These are phyloP conservation scores for Colletotrichum falcatum DNA, from an alignment of 2,329 filamentous ascomycete species.

Conservation along the genomic window DNA sequence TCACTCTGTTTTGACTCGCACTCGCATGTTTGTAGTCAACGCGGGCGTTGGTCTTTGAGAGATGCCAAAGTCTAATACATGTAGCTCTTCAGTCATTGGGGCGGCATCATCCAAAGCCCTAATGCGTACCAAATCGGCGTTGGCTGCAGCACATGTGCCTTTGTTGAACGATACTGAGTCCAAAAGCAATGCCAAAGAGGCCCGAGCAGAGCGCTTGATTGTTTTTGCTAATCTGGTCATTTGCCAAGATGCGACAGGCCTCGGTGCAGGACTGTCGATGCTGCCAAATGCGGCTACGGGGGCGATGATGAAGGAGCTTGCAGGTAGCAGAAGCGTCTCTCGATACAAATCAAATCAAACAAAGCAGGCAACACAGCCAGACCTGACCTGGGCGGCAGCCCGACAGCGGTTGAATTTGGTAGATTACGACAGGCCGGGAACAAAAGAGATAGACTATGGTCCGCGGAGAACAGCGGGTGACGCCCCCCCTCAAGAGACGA, in stretches of 20 bases:
- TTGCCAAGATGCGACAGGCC: constrained; percentile 10
- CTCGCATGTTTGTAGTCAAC: neutral
- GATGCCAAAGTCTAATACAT: constrained; percentile 1
- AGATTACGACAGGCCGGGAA: neutral
- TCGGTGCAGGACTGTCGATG: constrained; percentile 12
- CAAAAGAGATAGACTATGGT: constrained; percentile 24
- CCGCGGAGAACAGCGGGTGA: constrained; percentile 15
- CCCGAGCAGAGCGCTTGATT: constrained; percentile 18
- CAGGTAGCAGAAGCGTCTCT: constrained; percentile 23
- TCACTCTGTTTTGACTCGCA: constrained; percentile 20
- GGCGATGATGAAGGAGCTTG: constrained; percentile 15
- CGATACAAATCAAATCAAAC: too few relatives aligned
- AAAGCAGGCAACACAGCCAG: constrained; percentile 21
- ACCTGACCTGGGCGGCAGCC: constrained; percentile 21
- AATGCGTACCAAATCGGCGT: neutral
- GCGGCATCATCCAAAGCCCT: neutral
- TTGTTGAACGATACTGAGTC: constrained; percentile 1
- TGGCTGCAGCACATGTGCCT: constrained; percentile 12
- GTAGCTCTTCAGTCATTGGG: neutral
- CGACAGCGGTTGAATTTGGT: constrained; percentile 11
- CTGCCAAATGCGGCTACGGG: neutral
- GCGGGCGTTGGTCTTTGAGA: constrained; percentile 29
- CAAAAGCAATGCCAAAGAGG: constrained; percentile 3
- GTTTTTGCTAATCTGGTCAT: constrained; percentile 20
- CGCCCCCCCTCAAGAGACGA: constrained; percentile 10